Percentiles rank a stretch among this genome's conserved stretches.
These are phyloP conservation scores for Cryptococcus floricola DNA, from an alignment of 1,284 basidiomycete genomes.

Conservation along the genomic window DNA sequence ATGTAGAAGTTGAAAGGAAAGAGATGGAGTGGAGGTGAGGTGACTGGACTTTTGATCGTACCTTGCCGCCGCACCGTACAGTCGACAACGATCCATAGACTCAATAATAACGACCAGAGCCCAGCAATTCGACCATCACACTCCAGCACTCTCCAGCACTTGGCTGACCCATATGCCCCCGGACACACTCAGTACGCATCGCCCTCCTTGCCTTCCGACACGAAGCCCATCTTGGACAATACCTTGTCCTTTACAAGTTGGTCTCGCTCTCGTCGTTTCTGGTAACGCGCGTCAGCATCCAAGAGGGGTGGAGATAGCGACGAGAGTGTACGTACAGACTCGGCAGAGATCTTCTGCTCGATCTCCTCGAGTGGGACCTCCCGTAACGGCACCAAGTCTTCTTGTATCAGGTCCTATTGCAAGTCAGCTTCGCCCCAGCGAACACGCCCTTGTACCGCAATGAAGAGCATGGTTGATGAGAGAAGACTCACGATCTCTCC, in stretches of 20 bases:
- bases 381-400: constrained; percentile 78
- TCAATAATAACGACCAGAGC: constrained; percentile 6
- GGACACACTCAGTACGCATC: constrained; percentile 42
- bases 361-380: constrained; percentile 68
- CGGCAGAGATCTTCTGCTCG: constrained; percentile 66
- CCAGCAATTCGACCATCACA: neutral
- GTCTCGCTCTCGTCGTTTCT: constrained; percentile 45
- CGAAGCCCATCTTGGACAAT: constrained; percentile 44
- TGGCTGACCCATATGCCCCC: neutral
- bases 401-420: constrained; percentile 79
- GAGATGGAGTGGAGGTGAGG: neutral
- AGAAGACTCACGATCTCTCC: constrained; percentile 82
- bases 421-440: neutral
- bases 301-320: neutral
- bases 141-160: neutral
- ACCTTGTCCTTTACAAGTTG: constrained; percentile 41
- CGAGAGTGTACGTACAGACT: constrained; percentile 45
- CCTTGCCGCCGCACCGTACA: neutral
- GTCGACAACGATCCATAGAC: constrained; percentile 1
- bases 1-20: neutral
- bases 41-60: neutral
- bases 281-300: constrained; percentile 3
- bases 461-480: neutral
- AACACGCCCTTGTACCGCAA: neutral
- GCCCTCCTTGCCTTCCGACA: constrained; percentile 47